A percentile compares a stretch with the other conserved stretches of the same genome.
phyloP scores from a whole-genome alignment of 1,284 basidiomycete genomes.

The Rugosomyces carneus region DNA sequence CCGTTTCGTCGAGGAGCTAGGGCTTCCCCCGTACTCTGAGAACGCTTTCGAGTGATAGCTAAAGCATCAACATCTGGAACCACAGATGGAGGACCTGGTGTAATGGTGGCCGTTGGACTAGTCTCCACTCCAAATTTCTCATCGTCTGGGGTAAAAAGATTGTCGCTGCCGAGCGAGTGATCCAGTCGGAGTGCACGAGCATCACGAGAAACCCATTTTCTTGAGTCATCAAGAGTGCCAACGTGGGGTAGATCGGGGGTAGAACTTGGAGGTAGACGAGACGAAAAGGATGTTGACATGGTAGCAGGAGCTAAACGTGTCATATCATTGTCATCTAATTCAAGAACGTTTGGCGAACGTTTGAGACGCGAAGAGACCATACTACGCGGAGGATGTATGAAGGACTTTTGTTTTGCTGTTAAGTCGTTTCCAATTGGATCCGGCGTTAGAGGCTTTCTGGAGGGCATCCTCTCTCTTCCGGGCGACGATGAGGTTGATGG shows the following conservation, averaged over 20 bases:
- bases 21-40: constrained; percentile 36
- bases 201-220: constrained; percentile 3
- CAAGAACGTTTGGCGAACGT: constrained; percentile 19
- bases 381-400: constrained; percentile 44
- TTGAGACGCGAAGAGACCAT: constrained; percentile 29
- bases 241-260: constrained; percentile 2
- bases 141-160: constrained; percentile 3
- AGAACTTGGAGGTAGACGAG: constrained; percentile 4
- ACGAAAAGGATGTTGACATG: constrained; percentile 1
- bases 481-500: constrained; percentile 24
- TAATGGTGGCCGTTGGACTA: constrained; percentile 12
- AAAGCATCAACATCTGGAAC: constrained; percentile 7
- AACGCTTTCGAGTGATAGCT: constrained; percentile 29
- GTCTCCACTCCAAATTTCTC: constrained; percentile 6
- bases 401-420: constrained; percentile 41
- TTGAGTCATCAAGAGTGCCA: constrained; percentile 5
- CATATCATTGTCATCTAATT: constrained; percentile 15
- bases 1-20: constrained; percentile 15
- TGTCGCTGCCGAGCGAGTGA: constrained; percentile 1
- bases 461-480: constrained; percentile 20
- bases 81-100: constrained; percentile 15
- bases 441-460: constrained; percentile 17
- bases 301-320: constrained; percentile 7
- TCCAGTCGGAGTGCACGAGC: constrained; percentile 2
- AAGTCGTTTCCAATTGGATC: constrained; percentile 32